Evolutionary conservation across 2,329 filamentous ascomycete genomes (phyloP).

Genomic region (Cladorrhinum sp.): DNA sequence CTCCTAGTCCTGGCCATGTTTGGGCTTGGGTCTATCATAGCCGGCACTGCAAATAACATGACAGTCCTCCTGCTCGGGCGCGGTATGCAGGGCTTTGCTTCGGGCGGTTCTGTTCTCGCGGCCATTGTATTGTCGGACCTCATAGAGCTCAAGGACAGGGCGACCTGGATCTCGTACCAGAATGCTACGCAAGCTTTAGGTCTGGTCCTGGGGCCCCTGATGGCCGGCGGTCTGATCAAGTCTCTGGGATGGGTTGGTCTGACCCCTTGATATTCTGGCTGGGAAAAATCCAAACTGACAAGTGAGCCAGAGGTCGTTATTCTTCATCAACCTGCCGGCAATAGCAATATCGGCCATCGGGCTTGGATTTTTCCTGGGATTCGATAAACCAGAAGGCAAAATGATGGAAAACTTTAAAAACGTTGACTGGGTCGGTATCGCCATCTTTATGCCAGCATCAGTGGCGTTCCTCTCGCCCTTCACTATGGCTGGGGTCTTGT

Average conservation of each 20-base stretch:
- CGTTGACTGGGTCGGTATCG: constrained; percentile 20
- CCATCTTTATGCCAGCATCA: constrained; percentile 17
- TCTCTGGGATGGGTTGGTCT: constrained; percentile 15
- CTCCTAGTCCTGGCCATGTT: constrained; percentile 18
- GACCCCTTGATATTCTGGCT: not conserved
- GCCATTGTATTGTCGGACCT: constrained; percentile 20
- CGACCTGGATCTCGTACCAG: constrained; percentile 20
- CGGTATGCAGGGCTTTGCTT: constrained; percentile 18
- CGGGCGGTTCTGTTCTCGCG: constrained; percentile 17
- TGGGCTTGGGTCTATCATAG: constrained; percentile 18
- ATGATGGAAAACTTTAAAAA: constrained; percentile 8
- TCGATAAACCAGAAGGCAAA: constrained; percentile 13
- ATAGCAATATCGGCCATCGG: constrained; percentile 15
- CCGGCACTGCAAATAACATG: constrained; percentile 16
- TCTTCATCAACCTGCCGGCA: constrained; percentile 19
- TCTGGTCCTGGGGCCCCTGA: constrained; percentile 17
- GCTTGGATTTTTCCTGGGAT: constrained; percentile 15
- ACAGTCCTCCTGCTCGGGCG: constrained; percentile 14
- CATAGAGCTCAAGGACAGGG: constrained; percentile 17
- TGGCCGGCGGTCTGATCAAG: constrained; percentile 13
- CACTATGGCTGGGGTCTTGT: constrained; percentile 18
- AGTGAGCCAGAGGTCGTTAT: constrained; percentile 15
- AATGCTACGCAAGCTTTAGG: constrained; percentile 18
- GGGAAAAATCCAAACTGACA: not conserved
- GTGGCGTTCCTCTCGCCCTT: constrained; percentile 18